A percentile compares a stretch with the other conserved stretches of the same genome.
These are phyloP conservation scores for Phaeosphaeria sp. DNA, from an alignment of 2,329 filamentous ascomycete genomes.

Conservation along the genomic window DNA sequence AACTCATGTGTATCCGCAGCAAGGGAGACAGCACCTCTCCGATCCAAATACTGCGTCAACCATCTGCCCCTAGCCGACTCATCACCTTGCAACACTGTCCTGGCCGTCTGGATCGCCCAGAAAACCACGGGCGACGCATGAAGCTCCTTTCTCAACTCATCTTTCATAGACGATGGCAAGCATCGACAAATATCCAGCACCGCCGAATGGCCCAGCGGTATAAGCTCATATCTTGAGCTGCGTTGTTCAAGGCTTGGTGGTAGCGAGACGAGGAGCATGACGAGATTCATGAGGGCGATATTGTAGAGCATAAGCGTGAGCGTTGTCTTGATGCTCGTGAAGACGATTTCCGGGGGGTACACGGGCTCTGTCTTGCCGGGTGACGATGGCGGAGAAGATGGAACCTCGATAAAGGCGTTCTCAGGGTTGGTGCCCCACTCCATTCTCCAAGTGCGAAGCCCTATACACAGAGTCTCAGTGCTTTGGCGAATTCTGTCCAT, in stretches of 20 bases:
- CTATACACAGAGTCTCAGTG: not conserved
- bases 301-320: conserved; percentile 38
- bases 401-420: not conserved
- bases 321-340: conserved; percentile 11
- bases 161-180: conserved; percentile 24
- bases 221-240: conserved; percentile 11
- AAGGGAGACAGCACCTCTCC: conserved; percentile 1
- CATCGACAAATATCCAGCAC: conserved; percentile 28
- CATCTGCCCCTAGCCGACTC: conserved; percentile 21
- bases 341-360: conserved; percentile 2
- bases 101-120: conserved; percentile 29
- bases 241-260: not conserved
- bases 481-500: not conserved
- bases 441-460: not conserved
- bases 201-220: conserved; percentile 13
- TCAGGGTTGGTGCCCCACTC: not conserved
- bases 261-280: conserved; percentile 26
- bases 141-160: conserved; percentile 7
- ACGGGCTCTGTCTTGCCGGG: not conserved
- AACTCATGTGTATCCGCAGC: not conserved
- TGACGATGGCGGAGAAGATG: not conserved
- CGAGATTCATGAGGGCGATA: conserved; percentile 33
- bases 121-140: conserved; percentile 24
- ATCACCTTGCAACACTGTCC: conserved; percentile 19
- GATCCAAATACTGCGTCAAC: conserved; percentile 9